Evolutionary conservation across 257 asterid species (phyloP).

Genomic region (Nicotiana knightiana): DNA sequence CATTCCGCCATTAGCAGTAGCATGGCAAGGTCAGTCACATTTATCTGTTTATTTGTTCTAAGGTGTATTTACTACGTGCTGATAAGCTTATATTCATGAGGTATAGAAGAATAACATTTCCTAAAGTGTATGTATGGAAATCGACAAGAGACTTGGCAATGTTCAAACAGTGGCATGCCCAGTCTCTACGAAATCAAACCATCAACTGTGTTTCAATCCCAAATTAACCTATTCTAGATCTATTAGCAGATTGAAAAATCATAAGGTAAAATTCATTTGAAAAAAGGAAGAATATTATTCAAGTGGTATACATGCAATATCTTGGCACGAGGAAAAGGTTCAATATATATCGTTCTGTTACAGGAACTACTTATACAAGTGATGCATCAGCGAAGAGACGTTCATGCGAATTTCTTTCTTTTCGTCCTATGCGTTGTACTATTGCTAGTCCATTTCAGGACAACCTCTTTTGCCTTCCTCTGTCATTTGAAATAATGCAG

Average conservation of each 20-base stretch:
- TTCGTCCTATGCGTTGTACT: background rate
- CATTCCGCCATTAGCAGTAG: too few species aligned
- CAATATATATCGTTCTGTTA: background rate
- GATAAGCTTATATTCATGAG: background rate
- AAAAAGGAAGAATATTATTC: background rate
- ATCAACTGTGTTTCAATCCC: background rate
- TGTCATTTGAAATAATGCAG: constrained; percentile 24
- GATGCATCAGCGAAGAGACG: background rate
- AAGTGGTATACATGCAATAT: background rate
- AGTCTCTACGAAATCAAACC: background rate
- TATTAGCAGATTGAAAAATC: background rate
- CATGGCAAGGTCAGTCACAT: too few species aligned
- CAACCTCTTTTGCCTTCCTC: background rate
- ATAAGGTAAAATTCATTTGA: background rate
- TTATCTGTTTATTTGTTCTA: too few species aligned
- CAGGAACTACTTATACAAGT: background rate
- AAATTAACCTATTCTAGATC: background rate
- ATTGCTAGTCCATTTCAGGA: background rate
- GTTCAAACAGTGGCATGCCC: constrained; percentile 50
- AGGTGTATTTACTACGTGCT: background rate
- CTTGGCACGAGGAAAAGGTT: background rate
- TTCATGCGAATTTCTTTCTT: background rate
- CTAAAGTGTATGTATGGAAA: constrained; percentile 86
- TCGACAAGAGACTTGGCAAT: constrained; percentile 77
- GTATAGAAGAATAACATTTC: constrained; percentile 69